A percentile compares a stretch with the other conserved stretches of the same genome.
These are phyloP conservation scores for Beverwykella pulmonaria DNA, from an alignment of 495 filamentous ascomycete genomes.

Conservation along the genomic window DNA sequence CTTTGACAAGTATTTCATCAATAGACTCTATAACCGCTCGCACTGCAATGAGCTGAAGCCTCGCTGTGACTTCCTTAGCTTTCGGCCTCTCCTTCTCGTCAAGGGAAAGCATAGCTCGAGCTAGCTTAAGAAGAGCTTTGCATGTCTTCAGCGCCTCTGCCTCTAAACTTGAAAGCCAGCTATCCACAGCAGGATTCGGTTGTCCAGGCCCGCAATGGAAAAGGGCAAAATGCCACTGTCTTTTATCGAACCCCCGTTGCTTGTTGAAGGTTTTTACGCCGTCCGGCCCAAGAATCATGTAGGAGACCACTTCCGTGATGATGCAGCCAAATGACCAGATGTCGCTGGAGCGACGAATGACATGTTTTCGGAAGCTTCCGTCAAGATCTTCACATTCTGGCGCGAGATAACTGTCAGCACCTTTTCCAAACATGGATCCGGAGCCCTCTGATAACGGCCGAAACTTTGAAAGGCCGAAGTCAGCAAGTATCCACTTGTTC, in stretches of 20 bases:
- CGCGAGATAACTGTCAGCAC: too few species aligned
- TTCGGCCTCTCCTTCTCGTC: slow-evolving; percentile 4
- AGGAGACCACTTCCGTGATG: slow-evolving; percentile 39
- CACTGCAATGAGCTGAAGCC: background rate
- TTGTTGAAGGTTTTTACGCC: slow-evolving; percentile 2
- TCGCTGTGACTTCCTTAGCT: background rate
- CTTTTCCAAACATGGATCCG: too few species aligned
- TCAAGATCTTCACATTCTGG: slow-evolving; percentile 8
- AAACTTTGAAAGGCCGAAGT: too few species aligned
- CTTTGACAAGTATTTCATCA: background rate
- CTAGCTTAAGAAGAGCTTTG: background rate
- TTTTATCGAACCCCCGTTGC: background rate
- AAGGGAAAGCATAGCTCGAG: background rate
- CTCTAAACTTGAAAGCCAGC: background rate
- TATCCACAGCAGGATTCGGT: background rate
- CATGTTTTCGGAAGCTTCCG: slow-evolving; percentile 10
- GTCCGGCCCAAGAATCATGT: background rate
- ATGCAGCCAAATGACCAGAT: slow-evolving; percentile 45
- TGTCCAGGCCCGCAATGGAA: background rate
- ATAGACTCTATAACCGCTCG: background rate
- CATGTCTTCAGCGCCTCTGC: background rate
- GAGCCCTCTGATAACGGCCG: too few species aligned
- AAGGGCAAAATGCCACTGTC: background rate
- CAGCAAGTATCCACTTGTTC: too few species aligned
- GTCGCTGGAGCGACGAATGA: slow-evolving; percentile 35